Evolutionary conservation across 1,139 yeast species (phyloP).

Genomic region (Ogataea hybrid): DNA sequence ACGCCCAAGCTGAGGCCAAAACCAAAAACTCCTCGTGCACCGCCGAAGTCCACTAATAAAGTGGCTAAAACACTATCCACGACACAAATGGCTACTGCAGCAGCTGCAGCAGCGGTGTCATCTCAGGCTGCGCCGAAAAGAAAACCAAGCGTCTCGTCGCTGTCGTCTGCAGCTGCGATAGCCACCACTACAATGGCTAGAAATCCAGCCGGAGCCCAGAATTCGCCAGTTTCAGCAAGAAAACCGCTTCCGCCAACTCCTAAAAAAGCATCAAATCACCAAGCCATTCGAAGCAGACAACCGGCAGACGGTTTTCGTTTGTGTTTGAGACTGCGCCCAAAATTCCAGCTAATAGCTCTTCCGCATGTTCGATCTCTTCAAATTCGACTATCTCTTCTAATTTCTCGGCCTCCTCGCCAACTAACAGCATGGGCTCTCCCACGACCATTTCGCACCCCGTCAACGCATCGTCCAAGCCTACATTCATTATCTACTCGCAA

Average conservation of each 20-base stretch:
- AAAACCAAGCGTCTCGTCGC: conserved; percentile 13
- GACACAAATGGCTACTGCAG: conserved; percentile 28
- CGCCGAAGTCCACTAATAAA: conserved; percentile 6
- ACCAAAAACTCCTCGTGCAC: background rate
- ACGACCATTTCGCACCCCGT: conserved; percentile 7
- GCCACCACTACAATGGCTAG: conserved; percentile 17
- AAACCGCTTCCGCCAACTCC: background rate
- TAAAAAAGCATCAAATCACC: background rate
- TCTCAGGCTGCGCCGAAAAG: conserved; percentile 16
- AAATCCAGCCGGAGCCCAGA: conserved; percentile 3
- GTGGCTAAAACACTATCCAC: conserved; percentile 20
- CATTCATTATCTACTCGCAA: conserved; percentile 15
- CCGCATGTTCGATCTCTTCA: conserved; percentile 18
- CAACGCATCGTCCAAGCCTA: conserved; percentile 7
- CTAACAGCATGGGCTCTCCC: conserved; percentile 14
- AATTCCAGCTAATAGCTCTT: conserved; percentile 9
- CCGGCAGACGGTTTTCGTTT: conserved; percentile 18
- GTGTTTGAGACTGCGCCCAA: conserved; percentile 22
- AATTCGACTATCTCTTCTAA: conserved; percentile 18
- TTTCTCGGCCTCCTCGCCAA: conserved; percentile 15
- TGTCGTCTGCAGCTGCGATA: conserved; percentile 23
- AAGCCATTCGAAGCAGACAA: conserved; percentile 5
- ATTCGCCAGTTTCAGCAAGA: background rate
- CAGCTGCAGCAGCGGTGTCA: conserved; percentile 27
- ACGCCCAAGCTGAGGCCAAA: conserved; percentile 1